Evolutionary conservation across 176 grass and related monocot species (phyloP), one percentile per base, ranked within the genome.

Genomic region (Puya raimondii): DNA sequence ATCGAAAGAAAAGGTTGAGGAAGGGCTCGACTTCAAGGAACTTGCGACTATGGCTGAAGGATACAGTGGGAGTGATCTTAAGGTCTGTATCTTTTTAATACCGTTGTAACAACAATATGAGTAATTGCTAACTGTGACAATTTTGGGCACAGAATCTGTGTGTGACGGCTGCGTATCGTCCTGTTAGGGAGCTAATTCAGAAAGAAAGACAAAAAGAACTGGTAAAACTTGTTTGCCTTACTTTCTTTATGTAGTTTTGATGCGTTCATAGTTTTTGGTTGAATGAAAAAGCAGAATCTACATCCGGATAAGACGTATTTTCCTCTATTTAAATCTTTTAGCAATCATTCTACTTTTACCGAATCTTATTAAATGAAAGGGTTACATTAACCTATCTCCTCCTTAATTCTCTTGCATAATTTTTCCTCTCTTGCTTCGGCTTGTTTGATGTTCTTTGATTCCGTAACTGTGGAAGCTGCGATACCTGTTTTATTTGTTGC

Each of bases 51-150:
- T 94, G 75, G 91, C 95, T 0, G 90, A 93, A 76, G 90, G 95
- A 51, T 99, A 91, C 79, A 94, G 87, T 21, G 95, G 95, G 26
- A 99, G 95, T 20, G 95, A 99, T 70, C 95, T 99, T 27, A 99
- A 99, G 95, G 95, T 99, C 23, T 64, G 72, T 86, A 51, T 11
- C 8, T 14, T 83, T 10, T 20, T 69, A 18, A n/a, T 18, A 20
- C 7, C 22, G 4, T 61, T 22, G 56, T n/a, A 61, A 61, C 56
- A 61, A 18, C 56, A 61, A 3, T 18, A 10, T 61, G 56, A 61
- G 16, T 61, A 61, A 22, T 49, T 52, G n/a, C 15, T 10, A 22
- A 76, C 48, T 72, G 52, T 27, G 64, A 33, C 25, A 10, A 23
- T 2, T 22, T 63, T 1, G 3, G 17, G 14, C 17, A 10, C 87